These are phyloP conservation scores for Metschnikowia drakensbergensis DNA, from an alignment of 805 yeast species.

Conservation along the genomic window DNA sequence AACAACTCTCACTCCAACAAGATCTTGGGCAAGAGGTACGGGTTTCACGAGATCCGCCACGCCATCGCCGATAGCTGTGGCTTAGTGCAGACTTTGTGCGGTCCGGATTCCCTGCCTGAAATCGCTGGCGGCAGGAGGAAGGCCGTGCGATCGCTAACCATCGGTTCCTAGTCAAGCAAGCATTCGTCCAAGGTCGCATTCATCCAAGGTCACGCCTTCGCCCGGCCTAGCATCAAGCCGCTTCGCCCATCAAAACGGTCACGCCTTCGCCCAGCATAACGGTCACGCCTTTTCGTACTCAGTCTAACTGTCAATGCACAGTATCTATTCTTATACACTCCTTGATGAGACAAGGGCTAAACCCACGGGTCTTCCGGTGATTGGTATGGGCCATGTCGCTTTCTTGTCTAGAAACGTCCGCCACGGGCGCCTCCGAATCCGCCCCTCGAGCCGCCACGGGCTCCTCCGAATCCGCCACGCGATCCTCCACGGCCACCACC, in stretches of 20 bases:
- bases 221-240: too few relatives aligned
- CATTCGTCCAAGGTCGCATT: too few relatives aligned
- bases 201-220: too few relatives aligned
- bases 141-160: background rate
- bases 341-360: background rate
- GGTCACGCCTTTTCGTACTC: too few relatives aligned
- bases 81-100: conserved; percentile 12
- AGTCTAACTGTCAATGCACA: background rate
- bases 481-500: conserved; percentile 28
- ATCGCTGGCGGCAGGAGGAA: background rate
- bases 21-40: conserved; percentile 40
- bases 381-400: too few relatives aligned
- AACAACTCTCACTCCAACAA: conserved; percentile 46
- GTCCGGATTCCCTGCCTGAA: background rate
- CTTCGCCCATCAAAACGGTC: too few relatives aligned
- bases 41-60: conserved; percentile 50
- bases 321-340: background rate
- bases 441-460: conserved; percentile 15
- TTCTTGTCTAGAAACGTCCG: conserved; percentile 13
- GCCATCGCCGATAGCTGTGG: conserved; percentile 55
- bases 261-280: too few relatives aligned
- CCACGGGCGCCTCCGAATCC: conserved; percentile 8
- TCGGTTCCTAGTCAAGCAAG: too few relatives aligned
- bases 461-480: conserved; percentile 26
- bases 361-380: too few relatives aligned